Conservation (phyloP, 352 stramenopile genomes). For the Globisporangium irregulare region DNA sequence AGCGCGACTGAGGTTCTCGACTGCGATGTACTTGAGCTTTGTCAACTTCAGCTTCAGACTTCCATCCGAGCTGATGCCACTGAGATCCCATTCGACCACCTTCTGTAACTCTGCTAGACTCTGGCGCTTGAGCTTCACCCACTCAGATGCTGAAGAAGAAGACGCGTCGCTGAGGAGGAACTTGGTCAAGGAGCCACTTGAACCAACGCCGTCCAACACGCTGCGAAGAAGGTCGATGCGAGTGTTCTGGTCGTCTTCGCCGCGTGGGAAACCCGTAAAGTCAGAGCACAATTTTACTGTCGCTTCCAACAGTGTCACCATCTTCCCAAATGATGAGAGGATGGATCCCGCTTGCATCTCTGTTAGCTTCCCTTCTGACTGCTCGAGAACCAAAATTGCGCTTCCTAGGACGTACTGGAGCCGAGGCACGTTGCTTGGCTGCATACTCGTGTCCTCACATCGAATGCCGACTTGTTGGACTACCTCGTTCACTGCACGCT, state of each 20-base stretch:
- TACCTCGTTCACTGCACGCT: conserved; percentile 23
- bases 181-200: conserved; percentile 26
- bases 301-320: conserved; percentile 24
- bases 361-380: background rate
- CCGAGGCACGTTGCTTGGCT: conserved; percentile 16
- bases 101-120: conserved; percentile 26
- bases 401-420: conserved; percentile 41
- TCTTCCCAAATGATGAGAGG: conserved; percentile 29
- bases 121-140: conserved; percentile 31
- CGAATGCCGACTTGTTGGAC: conserved; percentile 20
- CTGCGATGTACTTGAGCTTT: conserved; percentile 34
- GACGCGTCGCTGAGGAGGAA: conserved; percentile 25
- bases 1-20: conserved; percentile 37
- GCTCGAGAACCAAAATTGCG: conserved; percentile 25
- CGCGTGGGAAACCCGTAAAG: conserved; percentile 34
- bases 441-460: conserved; percentile 14
- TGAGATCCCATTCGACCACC: conserved; percentile 44
- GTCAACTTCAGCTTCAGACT: conserved; percentile 38
- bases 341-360: conserved; percentile 21
- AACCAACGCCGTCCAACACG: conserved; percentile 38
- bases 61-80: conserved; percentile 37
- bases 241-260: conserved; percentile 39
- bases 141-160: conserved; percentile 18
- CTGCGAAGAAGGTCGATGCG: conserved; percentile 37
- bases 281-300: conserved; percentile 29